Evolutionary conservation across 2,329 filamentous ascomycete genomes (phyloP).

Genomic region (Phaeomoniella chlamydospora): DNA sequence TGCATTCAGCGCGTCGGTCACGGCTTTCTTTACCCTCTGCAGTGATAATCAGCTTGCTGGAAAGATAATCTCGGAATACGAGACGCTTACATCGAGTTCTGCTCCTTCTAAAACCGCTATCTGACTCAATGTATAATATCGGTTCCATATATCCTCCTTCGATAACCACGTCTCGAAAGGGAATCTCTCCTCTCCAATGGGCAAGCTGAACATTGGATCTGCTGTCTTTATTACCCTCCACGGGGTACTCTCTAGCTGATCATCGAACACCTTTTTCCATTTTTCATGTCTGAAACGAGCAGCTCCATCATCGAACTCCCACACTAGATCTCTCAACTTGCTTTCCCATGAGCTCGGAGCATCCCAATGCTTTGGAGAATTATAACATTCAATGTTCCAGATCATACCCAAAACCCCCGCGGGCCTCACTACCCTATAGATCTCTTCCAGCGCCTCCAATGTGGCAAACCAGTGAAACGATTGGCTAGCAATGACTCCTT

Average conservation of each 20-base stretch:
- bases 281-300: slow-evolving; percentile 50
- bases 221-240: slow-evolving; percentile 23
- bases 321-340: slow-evolving; percentile 44
- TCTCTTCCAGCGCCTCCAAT: slow-evolving; percentile 45
- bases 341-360: slow-evolving; percentile 47
- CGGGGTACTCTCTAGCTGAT: slow-evolving; percentile 38
- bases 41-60: not conserved
- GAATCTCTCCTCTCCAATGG: slow-evolving; percentile 41
- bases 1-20: slow-evolving; percentile 39
- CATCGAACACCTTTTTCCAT: slow-evolving; percentile 52
- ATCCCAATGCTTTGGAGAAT: slow-evolving; percentile 43
- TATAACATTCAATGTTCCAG: slow-evolving; percentile 63
- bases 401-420: slow-evolving; percentile 49
- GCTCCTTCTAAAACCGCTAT: slow-evolving; percentile 43
- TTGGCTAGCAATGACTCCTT: slow-evolving; percentile 55
- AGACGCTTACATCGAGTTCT: slow-evolving; percentile 27
- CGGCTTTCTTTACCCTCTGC: slow-evolving; percentile 31
- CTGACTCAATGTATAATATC: slow-evolving; percentile 53
- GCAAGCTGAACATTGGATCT: slow-evolving; percentile 45
- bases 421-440: slow-evolving; percentile 51
- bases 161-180: slow-evolving; percentile 44
- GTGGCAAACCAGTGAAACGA: slow-evolving; percentile 55
- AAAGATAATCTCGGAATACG: slow-evolving; percentile 1
- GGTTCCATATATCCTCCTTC: slow-evolving; percentile 47
- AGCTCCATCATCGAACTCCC: slow-evolving; percentile 40